Base-by-base conservation (phyloP, 352 stramenopile genomes). In the Pythium scleroteichum region DNA sequence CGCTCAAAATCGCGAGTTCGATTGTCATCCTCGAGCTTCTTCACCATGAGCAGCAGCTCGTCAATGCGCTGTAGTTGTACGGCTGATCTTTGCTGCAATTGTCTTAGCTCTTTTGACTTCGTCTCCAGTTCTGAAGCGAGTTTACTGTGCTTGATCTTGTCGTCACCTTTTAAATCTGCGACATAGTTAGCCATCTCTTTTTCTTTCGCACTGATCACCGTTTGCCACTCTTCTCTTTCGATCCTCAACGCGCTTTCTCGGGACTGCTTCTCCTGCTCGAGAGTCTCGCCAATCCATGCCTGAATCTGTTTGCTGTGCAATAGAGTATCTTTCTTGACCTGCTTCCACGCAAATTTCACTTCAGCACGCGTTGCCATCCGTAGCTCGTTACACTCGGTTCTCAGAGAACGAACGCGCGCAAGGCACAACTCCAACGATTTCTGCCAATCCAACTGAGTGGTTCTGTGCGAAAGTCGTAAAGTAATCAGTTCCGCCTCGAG, bases 131-230 rank as follows among this genome's bases (percentile, higher is more conserved):
- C 68, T 29, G 71, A 42, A 1, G 73, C 59, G 0, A 87, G 42
- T 14, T 85, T 72, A 4, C 83, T 69, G 19, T 81, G 85, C 59
- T 86, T 88, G 24, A 67, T 57, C 44, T 88, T 73, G n/a, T 87
- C 82, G 14, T 74, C 78, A 13, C 82, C 72, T 13, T 74, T 72
- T 47, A 82, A 64, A 20, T 62, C 75, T 0, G 70, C 65, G 24
- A 89, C 53, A 19, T 84, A 19, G 1, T 42, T 46, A 48, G 71
- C 64, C 68, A 88, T 81, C 23, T 87, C 76, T 38, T 74, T 72
- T 41, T 91, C 74, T 35, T 85, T 87, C 33, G 62, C 51, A 26
- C 78, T 64, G 12, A 91, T 14, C 10, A 42, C 54, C 9, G 60
- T 53, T 46, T 75, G 66, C 76, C 82, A 87, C 8, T 82, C 53